Percentiles rank a stretch among this genome's conserved stretches.
Evolutionary conservation across 352 stramenopile genomes (phyloP).

Genomic region (Phytophthora pini): DNA sequence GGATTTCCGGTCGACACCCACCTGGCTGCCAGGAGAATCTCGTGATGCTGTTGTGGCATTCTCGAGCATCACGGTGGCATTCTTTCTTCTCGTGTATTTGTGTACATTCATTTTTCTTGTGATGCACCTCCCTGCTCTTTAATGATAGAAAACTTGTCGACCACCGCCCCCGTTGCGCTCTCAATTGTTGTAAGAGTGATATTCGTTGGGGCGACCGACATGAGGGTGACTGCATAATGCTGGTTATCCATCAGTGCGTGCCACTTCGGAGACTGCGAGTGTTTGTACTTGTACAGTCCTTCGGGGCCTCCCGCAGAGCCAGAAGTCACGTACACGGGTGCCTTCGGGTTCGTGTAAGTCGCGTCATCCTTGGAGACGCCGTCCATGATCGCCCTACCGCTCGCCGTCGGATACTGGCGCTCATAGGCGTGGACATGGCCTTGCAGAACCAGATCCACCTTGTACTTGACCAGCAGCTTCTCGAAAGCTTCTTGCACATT

Average conservation of each 20-base stretch:
- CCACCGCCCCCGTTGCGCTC: constrained; percentile 12
- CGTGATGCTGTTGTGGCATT: no score
- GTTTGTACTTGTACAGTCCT: constrained; percentile 32
- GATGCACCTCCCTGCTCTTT: constrained; percentile 20
- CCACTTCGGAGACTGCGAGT: constrained; percentile 27
- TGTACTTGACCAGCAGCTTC: constrained; percentile 63
- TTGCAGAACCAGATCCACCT: constrained; percentile 59
- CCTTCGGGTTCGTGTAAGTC: constrained; percentile 52
- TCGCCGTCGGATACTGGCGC: constrained; percentile 48
- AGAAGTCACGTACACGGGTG: constrained; percentile 56
- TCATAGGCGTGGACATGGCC: constrained; percentile 63
- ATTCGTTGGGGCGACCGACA: constrained; percentile 33
- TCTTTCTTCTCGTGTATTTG: no score
- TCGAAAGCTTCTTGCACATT: constrained; percentile 57
- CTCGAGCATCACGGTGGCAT: no score
- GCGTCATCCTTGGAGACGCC: constrained; percentile 48
- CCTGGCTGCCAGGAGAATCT: no score
- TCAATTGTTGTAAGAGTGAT: constrained; percentile 40
- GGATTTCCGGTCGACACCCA: neutral
- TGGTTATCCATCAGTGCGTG: constrained; percentile 33
- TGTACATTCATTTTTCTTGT: constrained; percentile 3
- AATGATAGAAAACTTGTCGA: constrained; percentile 52
- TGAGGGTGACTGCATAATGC: constrained; percentile 39
- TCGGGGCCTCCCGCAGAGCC: constrained; percentile 43
- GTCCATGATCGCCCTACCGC: constrained; percentile 34